Base-by-base conservation (phyloP, 345 rosid genomes). In the Psidium guajava region DNA sequence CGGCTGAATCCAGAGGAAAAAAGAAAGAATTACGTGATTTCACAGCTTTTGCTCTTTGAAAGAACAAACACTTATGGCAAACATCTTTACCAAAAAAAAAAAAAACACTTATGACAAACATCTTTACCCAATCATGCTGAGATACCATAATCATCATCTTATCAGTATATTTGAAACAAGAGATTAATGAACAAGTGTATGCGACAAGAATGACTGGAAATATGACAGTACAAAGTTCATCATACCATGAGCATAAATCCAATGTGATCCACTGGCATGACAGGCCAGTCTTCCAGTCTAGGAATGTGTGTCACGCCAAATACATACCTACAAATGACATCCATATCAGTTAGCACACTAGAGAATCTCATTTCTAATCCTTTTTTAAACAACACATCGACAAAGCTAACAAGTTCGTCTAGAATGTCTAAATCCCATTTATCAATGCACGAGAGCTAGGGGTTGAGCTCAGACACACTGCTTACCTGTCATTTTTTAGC, bases 271-370 rank as follows among this genome's bases (percentile, higher is more conserved):
- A 90, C 94, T 0, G 96, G 96, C 96, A 94, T 93, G 61, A 92
- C 95, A 73, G 96, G 95, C 95, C 95, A 94, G 85, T 94, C 96
- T 90, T 94, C 96, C 87, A 94, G 89, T 54, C 98, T 91, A 82
- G 96, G 96, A 83, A 94, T 86, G 73, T 92, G 94, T 0, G 98
- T 94, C 81, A 93, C 87, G 80, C 96, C 96, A 88, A 94, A 94
- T 20, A 94, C 93, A 64, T 94, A 93, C 95, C 98, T 94, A 89
- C 85, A 85, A 83, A 52, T 5, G 36, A 58, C 15, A 75, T 81
- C 13, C 16, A 16, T 18, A 69, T 16, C 47, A 69, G 77, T 69
- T 32, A 69, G 77, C 24, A 69, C 77, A 69, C 44, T 32, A 69
- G 24, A 69, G 9, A 69, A 69, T 69, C 47, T 32, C 77, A 81